Percentiles rank a stretch among this genome's conserved stretches.
Conservation (phyloP, 768 basidiomycete species). For the Suillus discolor region DNA sequence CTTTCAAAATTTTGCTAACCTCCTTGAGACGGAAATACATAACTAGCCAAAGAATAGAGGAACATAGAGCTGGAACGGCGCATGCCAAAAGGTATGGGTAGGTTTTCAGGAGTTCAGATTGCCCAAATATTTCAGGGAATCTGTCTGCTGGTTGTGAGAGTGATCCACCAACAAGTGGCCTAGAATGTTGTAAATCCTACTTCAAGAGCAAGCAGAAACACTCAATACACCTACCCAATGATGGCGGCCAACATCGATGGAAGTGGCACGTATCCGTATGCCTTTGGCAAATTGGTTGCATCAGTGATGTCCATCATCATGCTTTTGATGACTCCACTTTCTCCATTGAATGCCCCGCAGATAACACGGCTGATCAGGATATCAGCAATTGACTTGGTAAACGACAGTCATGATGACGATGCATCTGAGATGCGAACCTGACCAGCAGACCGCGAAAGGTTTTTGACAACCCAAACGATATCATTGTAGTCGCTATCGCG, state of each 20-base stretch:
- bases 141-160: background rate
- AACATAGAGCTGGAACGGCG: background rate
- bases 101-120: background rate
- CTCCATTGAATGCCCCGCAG: background rate
- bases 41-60: background rate
- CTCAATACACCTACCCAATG: background rate
- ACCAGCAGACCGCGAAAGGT: conserved; percentile 63
- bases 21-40: background rate
- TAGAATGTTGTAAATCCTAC: background rate
- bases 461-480: conserved; percentile 66
- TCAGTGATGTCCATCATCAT: background rate
- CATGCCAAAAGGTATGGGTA: background rate
- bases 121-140: background rate
- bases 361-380: background rate
- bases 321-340: background rate
- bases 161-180: background rate
- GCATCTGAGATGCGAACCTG: background rate
- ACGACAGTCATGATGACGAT: background rate
- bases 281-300: background rate
- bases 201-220: background rate
- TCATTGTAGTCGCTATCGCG: conserved; percentile 69
- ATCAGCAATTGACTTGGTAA: background rate
- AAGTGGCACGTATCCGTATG: background rate
- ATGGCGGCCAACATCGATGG: background rate
- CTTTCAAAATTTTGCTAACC: background rate